These are phyloP conservation scores for Myriosclerotinia curreyana DNA, from an alignment of 2,329 filamentous ascomycete species.

Conservation along the genomic window DNA sequence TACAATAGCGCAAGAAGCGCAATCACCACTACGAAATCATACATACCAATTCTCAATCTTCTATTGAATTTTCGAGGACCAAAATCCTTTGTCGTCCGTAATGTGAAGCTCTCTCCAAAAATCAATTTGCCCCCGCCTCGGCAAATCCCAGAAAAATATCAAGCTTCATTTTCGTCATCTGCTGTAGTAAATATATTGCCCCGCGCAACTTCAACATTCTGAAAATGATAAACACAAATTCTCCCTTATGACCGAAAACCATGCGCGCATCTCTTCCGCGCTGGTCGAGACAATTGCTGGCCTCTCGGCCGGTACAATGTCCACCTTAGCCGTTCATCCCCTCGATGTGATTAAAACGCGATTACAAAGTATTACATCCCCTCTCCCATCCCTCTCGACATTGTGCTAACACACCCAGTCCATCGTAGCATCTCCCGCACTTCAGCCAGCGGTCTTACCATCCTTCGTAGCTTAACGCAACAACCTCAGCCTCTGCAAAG, in stretches of 20 bases:
- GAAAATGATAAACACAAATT: slow-evolving; percentile 24
- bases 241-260: slow-evolving; percentile 39
- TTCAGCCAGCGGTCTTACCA: slow-evolving; percentile 49
- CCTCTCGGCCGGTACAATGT: slow-evolving; percentile 80
- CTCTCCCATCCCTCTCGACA: slow-evolving; percentile 42
- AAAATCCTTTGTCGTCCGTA: not conserved
- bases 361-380: slow-evolving; percentile 65
- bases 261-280: slow-evolving; percentile 66
- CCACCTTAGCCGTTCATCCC: slow-evolving; percentile 85
- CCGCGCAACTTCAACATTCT: slow-evolving; percentile 22
- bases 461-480: slow-evolving; percentile 46
- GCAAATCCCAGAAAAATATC: slow-evolving; percentile 25
- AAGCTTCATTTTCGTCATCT: slow-evolving; percentile 32
- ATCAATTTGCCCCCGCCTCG: slow-evolving; percentile 24
- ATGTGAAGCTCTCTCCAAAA: not conserved
- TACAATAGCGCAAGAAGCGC: slow-evolving; percentile 33
- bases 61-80: slow-evolving; percentile 11
- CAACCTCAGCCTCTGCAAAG: slow-evolving; percentile 60
- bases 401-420: slow-evolving; percentile 42
- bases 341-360: slow-evolving; percentile 96
- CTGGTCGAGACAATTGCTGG: slow-evolving; percentile 85
- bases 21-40: slow-evolving; percentile 34
- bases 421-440: slow-evolving; percentile 47
- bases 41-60: slow-evolving; percentile 4
- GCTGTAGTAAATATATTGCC: slow-evolving; percentile 12